A percentile compares a stretch with the other conserved stretches of the same genome.
Conservation (phyloP, 164 flowering plant species). For the Piper longum region DNA sequence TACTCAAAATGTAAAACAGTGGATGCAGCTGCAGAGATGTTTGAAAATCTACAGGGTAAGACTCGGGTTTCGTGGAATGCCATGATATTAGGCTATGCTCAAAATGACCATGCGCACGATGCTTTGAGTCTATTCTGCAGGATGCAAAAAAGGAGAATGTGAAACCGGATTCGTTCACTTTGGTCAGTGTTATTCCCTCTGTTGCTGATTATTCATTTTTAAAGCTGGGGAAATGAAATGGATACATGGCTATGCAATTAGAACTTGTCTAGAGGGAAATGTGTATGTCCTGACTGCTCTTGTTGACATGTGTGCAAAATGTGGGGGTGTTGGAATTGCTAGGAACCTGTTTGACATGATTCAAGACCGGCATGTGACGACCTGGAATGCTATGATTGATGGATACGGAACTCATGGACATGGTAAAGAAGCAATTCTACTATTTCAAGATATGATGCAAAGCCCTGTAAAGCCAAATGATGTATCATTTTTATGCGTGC, state of each 20-base stretch:
- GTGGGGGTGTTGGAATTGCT: slow-evolving; percentile 65
- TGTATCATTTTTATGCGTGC: slow-evolving; percentile 53
- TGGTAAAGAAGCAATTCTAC: slow-evolving; percentile 42
- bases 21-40: slow-evolving; percentile 46
- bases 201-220: slow-evolving; percentile 56
- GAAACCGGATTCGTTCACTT: slow-evolving; percentile 56
- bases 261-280: slow-evolving; percentile 26
- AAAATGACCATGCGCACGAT: slow-evolving; percentile 49
- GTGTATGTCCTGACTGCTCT: slow-evolving; percentile 69
- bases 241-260: slow-evolving; percentile 60
- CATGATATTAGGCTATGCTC: slow-evolving; percentile 71
- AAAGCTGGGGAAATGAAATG: slow-evolving; percentile 69
- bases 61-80: slow-evolving; percentile 91
- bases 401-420: slow-evolving; percentile 87
- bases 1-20: slow-evolving; percentile 70
- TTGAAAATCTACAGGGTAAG: slow-evolving; percentile 30
- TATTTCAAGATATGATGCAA: slow-evolving; percentile 48
- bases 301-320: slow-evolving; percentile 88
- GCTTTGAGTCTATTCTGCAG: slow-evolving; percentile 41
- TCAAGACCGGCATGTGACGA: slow-evolving; percentile 54
- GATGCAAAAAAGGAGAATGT: slow-evolving; percentile 35
- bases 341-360: slow-evolving; percentile 62
- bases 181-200: slow-evolving; percentile 74
- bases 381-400: slow-evolving; percentile 94
- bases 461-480: slow-evolving; percentile 42